Percentiles rank a stretch among this genome's conserved stretches.
Evolutionary conservation across 73 alveolate genomes (phyloP).

Genomic region (Durusdinium trenchii): DNA sequence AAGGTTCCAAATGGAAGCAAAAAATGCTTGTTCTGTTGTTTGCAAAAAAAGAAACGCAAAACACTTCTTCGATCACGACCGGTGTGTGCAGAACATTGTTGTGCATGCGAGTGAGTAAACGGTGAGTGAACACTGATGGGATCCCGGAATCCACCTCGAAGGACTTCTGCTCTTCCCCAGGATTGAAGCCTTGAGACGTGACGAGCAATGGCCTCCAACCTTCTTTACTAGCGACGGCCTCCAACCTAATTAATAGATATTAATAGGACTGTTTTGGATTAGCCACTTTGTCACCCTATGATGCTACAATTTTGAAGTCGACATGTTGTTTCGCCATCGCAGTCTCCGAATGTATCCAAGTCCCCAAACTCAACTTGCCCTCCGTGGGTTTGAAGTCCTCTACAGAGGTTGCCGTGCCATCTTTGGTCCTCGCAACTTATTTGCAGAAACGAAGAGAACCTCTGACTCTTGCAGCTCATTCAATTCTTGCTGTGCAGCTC

Average conservation of each 20-base stretch:
- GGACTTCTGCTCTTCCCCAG: slow-evolving; percentile 89
- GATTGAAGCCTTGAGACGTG: slow-evolving; percentile 38
- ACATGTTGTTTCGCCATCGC: not conserved
- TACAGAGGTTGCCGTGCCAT: slow-evolving; percentile 65
- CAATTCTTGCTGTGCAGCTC: not conserved
- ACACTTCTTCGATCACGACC: not conserved
- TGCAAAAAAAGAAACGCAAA: not conserved
- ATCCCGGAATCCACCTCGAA: slow-evolving; percentile 23
- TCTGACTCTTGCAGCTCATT: not conserved
- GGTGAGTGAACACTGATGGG: not conserved
- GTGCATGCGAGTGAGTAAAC: no score
- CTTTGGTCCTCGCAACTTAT: slow-evolving; percentile 43
- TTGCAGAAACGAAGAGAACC: not conserved
- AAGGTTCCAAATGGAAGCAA: not conserved
- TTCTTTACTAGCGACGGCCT: not conserved
- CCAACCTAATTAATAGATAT: not conserved
- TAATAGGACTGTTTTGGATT: not conserved
- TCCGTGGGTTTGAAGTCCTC: slow-evolving; percentile 59
- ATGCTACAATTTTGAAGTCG: not conserved
- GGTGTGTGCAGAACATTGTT: no score
- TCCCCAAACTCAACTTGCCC: slow-evolving; percentile 35
- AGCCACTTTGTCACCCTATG: not conserved
- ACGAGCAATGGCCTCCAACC: not conserved
- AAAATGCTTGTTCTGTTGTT: not conserved
- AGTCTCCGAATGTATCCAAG: no score